phyloP scores from a whole-genome alignment of 1,284 basidiomycete genomes.

The Fomitopsis palustris region DNA sequence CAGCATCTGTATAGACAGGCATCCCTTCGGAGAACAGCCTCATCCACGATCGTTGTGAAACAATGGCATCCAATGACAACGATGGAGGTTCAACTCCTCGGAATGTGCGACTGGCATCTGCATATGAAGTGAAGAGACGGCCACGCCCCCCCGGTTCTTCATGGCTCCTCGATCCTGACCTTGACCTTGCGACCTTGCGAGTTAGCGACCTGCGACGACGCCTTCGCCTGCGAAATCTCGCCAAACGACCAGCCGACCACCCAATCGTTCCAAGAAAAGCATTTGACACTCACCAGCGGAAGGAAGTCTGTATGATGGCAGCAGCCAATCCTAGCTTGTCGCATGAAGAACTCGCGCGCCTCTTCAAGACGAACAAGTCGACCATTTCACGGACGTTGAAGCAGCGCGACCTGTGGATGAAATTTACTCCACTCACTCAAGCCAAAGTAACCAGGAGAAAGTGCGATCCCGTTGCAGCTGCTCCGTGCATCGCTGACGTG shows the following conservation, averaged over 20 bases:
- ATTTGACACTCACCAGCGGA: background rate
- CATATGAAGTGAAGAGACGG: no score
- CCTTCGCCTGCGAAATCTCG: background rate
- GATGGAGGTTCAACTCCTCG: no score
- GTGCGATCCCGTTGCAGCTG: background rate
- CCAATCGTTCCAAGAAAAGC: background rate
- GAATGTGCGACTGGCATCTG: no score
- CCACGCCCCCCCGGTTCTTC: no score
- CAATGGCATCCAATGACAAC: no score
- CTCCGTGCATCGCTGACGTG: background rate
- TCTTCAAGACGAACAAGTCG: background rate
- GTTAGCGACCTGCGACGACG: background rate
- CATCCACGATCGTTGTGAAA: no score
- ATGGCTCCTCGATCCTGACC: background rate
- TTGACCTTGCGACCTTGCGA: background rate
- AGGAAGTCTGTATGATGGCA: background rate
- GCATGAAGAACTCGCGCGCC: background rate
- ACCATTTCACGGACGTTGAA: background rate
- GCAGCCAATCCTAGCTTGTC: background rate
- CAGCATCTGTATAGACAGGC: no score
- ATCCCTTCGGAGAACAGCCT: no score
- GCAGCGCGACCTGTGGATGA: background rate
- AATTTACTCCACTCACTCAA: background rate
- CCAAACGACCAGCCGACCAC: background rate
- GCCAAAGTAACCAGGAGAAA: background rate